Evolutionary conservation across 495 filamentous ascomycete species (phyloP), one percentile per base, ranked within the genome.

Genomic region (Hypoxylon fragiforme): DNA sequence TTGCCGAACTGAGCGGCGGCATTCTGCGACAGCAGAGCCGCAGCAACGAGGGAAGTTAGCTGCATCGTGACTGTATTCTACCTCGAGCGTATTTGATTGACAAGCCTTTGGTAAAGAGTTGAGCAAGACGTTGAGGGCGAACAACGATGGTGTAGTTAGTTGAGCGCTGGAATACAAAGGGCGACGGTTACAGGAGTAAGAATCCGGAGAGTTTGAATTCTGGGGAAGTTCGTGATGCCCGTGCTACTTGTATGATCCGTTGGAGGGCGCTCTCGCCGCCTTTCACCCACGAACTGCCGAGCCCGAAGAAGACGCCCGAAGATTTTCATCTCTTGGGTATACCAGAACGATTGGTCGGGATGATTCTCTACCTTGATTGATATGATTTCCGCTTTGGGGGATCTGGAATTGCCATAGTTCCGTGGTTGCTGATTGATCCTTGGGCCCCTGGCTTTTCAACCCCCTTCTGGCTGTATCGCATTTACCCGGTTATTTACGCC

Each of bases 1-100:
- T 62, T 62, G 7, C 57, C 58, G 41, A 69, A 67, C 59, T 77
- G 76, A 15, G 74, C 77, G 34, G 63, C 65, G 36, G 64, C 76
- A 64, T 71, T 70, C 36, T 75, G 70, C 60, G 73, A 69, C 20
- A 81, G 70, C 50, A 80, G 71, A 57, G 75, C 73, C 20, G 60
- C 66, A 51, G 73, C 75, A 66, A 71, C 71, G 65, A 80, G 60
- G 49, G 70, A 63, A 59, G 71, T 65, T 73, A 72, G 76, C 71
- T 76, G 72, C 77, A 81, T 81, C 55, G 69, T 80, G 68, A 60
- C 57, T 55, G 34, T n/a, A 52, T 46, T 67, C 51, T 48, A 44
- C 40, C 38, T 41, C 44, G 50, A 20, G 46, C 20, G 31, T 50
- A 16, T n/a, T n/a, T n/a, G 12, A 24, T 55, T 34, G 37, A 50